Base-by-base conservation (phyloP, 805 yeast genomes). In the Yarrowia divulgata region DNA sequence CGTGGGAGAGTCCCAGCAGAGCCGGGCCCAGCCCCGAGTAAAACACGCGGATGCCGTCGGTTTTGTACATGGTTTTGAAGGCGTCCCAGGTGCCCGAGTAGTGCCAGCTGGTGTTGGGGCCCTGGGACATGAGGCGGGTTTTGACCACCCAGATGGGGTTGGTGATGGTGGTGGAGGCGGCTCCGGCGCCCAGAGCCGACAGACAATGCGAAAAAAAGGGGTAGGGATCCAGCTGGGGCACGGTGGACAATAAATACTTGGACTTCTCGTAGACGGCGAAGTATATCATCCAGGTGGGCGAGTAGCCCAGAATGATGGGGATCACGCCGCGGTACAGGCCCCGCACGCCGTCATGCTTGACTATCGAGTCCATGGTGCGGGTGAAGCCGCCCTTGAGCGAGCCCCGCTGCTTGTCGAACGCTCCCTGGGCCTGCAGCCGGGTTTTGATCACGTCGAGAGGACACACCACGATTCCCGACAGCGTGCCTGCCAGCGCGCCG, bases 81-180 rank as follows among this genome's bases (percentile, higher is more conserved):
- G 98, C 98, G 77, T 94, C 94, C 48, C 88, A 68, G 0, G 98
- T 91, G 16, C 96, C 93, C 19, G 79, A 85, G 77, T 95, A 93
- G 75, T 85, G 77, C 78, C 80, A 79, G 18, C 78, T 67, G 7
- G 81, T 73, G 70, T 71, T 68, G 4, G 58, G 69, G 63, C 73
- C 73, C 74, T 78, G 83, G 1, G 93, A 82, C 98, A 95, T 95
- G 66, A 95, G 80, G 75, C 99, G 82, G 1, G 99, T 95, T 77
- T 95, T 95, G 39, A 95, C 93, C 55, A 95, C 98, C 99, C 99
- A 95, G 14, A 94, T 91, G 12, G 99, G 99, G 77, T 95, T 95
- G 0, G 97, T 94, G 9, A 88, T 78, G 12, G 91, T 82, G 0
- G 98, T 90, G 1, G 97, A 90, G 8, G 88, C 86, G 69, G 91